Conservation (phyloP, 345 rosid genomes). For the Crucihimalaya himalaica region DNA sequence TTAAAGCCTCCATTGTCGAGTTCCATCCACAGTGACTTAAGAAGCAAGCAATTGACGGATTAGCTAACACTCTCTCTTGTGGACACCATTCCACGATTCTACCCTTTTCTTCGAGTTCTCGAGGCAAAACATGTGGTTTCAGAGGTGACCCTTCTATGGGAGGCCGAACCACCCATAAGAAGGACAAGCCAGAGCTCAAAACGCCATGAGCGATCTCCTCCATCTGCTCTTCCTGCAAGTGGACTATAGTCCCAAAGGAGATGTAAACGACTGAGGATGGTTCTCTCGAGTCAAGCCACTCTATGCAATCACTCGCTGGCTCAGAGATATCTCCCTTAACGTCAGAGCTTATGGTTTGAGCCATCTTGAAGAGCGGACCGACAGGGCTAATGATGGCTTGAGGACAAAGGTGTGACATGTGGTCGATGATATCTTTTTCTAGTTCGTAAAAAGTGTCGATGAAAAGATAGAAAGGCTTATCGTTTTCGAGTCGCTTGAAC, state of each 20-base stretch:
- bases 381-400: constrained; percentile 43
- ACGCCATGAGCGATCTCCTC: constrained; percentile 44
- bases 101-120: constrained; percentile 25
- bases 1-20: constrained; percentile 65
- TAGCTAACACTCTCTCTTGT: constrained; percentile 39
- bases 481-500: constrained; percentile 44
- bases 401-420: constrained; percentile 58
- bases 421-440: constrained; percentile 56
- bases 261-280: constrained; percentile 47
- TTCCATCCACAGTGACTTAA: constrained; percentile 45
- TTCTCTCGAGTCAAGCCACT: constrained; percentile 52
- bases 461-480: constrained; percentile 57
- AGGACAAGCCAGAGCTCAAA: not conserved
- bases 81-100: constrained; percentile 40
- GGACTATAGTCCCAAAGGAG: constrained; percentile 50
- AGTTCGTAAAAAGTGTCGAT: constrained; percentile 76
- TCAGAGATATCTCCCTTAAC: constrained; percentile 49
- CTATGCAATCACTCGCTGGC: constrained; percentile 53
- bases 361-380: constrained; percentile 69
- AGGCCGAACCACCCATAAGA: constrained; percentile 34
- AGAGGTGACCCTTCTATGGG: not conserved
- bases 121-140: constrained; percentile 16
- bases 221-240: constrained; percentile 35
- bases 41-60: constrained; percentile 37
- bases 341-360: constrained; percentile 40